Evolutionary conservation across 495 filamentous ascomycete species (phyloP).

Genomic region (Arthonia radiata): DNA sequence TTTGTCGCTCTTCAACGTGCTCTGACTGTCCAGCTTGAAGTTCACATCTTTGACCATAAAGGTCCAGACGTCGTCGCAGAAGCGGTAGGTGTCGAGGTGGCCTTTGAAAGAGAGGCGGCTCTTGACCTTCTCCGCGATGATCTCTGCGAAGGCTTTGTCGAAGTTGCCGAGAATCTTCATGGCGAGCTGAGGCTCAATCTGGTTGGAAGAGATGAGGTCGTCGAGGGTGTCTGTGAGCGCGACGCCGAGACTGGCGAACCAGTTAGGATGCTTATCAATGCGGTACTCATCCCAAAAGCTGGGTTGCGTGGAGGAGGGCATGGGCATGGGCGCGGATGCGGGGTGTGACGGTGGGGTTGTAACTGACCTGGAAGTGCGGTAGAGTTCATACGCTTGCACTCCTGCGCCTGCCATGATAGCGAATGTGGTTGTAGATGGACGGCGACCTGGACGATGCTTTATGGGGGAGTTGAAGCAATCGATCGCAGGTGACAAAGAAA

Average conservation of each 20-base stretch:
- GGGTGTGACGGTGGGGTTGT: too few species aligned
- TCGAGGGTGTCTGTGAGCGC: constrained; percentile 91
- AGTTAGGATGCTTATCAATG: too few species aligned
- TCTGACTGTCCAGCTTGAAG: constrained; percentile 79
- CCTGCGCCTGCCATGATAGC: too few species aligned
- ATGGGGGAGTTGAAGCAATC: too few species aligned
- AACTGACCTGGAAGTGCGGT: too few species aligned
- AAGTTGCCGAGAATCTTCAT: constrained; percentile 94
- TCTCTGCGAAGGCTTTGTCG: constrained; percentile 68
- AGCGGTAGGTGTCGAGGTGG: constrained; percentile 94
- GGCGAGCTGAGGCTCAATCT: constrained; percentile 90
- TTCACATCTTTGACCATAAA: constrained; percentile 96
- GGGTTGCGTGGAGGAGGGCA: too few species aligned
- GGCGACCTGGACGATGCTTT: too few species aligned
- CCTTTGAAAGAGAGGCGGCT: constrained; percentile 90
- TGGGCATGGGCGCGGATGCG: too few species aligned
- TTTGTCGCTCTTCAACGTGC: constrained; percentile 41
- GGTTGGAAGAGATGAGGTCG: constrained; percentile 71
- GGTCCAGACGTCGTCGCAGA: constrained; percentile 99
- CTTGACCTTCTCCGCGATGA: constrained; percentile 75
- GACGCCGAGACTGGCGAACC: constrained; percentile 76
- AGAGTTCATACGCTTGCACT: too few species aligned
- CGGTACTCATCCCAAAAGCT: too few species aligned
- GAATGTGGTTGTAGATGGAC: too few species aligned
- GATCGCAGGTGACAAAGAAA: too few species aligned